Base-by-base conservation (phyloP, 331 rosid genomes). In the Rosa hybrid region DNA sequence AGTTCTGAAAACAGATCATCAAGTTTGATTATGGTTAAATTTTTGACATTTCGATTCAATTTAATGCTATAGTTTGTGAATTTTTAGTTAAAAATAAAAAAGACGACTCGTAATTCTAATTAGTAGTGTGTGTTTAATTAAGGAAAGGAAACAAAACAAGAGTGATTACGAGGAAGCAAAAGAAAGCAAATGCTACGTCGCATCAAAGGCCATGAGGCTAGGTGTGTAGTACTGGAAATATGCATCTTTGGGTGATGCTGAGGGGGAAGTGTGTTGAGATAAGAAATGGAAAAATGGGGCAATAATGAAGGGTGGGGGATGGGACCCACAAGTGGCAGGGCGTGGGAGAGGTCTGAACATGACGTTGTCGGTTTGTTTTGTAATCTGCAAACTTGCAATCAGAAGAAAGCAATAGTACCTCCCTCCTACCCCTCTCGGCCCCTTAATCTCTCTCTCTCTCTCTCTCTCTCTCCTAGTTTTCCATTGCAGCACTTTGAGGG, bases 301-400 rank as follows among this genome's bases (percentile, higher is more conserved):
- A 88, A 87, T 87, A 87, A 87, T 87, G 82, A 83, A 78, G 82
- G 86, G 83, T 72, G 42, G 53, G 80, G 14, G 13, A 21, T 82
- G 86, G 88, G 90, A 16, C 88, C 91, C 86, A 77, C 59, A 9
- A 9, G 1, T 88, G 91, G 87, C 91, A 88, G 91, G 87, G 89
- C 89, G 91, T 88, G 91, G 90, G 89, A 85, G 91, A 79, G 86
- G 82, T 83, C 83, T 81, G 91, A 88, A 88, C 91, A 86, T 88
- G 89, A 88, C 89, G 87, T 86, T 88, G 91, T 88, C 91, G 89
- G 89, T 88, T 86, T 81, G 87, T 85, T 88, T 82, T 81, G 87
- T 84, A 76, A 76, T 84, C 81, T 80, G 84, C 71, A 71, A 73
- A 82, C 73, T 64, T 46, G 63, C 53, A 64, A 21, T 13, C 44